phyloP scores from a whole-genome alignment of 306 rosid genomes.

The Sphenostylis stenocarpa region DNA sequence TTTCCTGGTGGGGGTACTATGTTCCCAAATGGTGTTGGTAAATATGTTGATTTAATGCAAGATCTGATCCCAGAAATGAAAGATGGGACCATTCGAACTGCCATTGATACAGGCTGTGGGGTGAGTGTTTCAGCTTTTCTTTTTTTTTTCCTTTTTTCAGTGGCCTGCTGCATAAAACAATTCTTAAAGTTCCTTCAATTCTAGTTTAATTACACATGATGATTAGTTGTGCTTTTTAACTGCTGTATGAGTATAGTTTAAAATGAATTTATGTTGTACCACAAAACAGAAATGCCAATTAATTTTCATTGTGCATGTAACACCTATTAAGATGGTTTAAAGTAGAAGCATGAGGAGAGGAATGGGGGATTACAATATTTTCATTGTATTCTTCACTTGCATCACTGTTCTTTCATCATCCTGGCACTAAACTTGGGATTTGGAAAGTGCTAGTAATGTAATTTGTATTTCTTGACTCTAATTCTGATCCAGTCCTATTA shows the following conservation, averaged over 20 bases:
- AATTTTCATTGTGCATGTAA: neutral
- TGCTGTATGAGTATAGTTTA: neutral
- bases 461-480: neutral
- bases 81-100: slow-evolving; percentile 91
- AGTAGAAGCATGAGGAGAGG: neutral
- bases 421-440: neutral
- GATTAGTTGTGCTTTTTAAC: neutral
- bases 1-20: slow-evolving; percentile 99
- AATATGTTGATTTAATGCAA: slow-evolving; percentile 83
- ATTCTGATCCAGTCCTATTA: neutral
- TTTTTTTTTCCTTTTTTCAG: neutral
- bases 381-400: neutral
- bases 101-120: slow-evolving; percentile 99
- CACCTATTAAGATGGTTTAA: neutral
- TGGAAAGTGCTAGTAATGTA: neutral
- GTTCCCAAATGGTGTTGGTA: slow-evolving; percentile 93
- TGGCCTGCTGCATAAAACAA: neutral
- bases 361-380: neutral
- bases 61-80: slow-evolving; percentile 91
- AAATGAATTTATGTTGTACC: neutral
- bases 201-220: neutral
- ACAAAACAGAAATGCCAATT: neutral
- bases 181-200: neutral
- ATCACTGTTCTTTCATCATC: neutral
- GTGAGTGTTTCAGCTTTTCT: slow-evolving; percentile 49